phyloP scores from a whole-genome alignment of 2,329 filamentous ascomycete species.

The Hymenoscyphus infarciens region DNA sequence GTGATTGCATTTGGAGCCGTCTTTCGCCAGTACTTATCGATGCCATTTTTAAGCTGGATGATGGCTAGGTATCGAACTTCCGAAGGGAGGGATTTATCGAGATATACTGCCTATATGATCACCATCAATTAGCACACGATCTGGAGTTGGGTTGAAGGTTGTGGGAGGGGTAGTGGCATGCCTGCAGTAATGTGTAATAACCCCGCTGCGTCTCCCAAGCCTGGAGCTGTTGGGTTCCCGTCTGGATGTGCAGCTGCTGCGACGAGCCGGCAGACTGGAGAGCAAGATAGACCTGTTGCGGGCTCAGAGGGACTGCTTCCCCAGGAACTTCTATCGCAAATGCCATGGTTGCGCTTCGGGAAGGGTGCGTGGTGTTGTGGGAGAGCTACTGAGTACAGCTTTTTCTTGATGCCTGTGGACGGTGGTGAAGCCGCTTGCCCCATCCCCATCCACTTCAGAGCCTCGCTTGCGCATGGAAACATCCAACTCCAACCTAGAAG shows the following conservation, averaged over 20 bases:
- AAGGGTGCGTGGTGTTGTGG: background rate
- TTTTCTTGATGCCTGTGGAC: no score
- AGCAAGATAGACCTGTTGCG: constrained; percentile 60
- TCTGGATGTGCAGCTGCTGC: constrained; percentile 60
- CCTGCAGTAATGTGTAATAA: constrained; percentile 68
- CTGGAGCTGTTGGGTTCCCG: constrained; percentile 64
- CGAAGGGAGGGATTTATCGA: constrained; percentile 71
- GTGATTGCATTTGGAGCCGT: constrained; percentile 59
- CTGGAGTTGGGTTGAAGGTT: background rate
- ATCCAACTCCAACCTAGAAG: no score
- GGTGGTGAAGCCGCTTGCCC: no score
- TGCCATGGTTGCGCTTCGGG: constrained; percentile 48
- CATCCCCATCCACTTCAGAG: no score
- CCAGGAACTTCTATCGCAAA: constrained; percentile 75
- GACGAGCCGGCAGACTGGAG: constrained; percentile 62
- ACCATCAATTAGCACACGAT: constrained; percentile 4
- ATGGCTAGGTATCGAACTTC: constrained; percentile 85
- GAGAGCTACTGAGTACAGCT: no score
- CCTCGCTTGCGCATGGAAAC: no score
- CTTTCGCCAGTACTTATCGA: constrained; percentile 90
- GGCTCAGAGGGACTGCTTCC: constrained; percentile 69
- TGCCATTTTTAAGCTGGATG: constrained; percentile 94
- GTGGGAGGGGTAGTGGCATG: constrained; percentile 33
- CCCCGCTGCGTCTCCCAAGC: constrained; percentile 65
- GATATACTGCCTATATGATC: constrained; percentile 66